Percentiles rank a stretch among this genome's conserved stretches.
Evolutionary conservation across 2,329 filamentous ascomycete species (phyloP).

Genomic region (Penicillium sp.): DNA sequence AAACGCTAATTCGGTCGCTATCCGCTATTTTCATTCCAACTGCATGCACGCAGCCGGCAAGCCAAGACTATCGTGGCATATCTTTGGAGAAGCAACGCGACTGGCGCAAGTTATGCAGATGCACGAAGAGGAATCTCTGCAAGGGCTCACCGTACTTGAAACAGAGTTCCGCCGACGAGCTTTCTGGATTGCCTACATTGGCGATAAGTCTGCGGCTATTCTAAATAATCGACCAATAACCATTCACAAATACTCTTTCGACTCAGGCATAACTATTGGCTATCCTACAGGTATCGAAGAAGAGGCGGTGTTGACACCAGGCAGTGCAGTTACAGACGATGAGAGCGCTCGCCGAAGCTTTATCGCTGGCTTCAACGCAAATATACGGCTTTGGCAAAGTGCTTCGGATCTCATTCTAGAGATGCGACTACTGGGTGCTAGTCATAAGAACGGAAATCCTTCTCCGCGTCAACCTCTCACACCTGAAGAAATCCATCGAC

Average conservation of each 20-base stretch:
- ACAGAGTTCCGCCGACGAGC: slow-evolving; percentile 31
- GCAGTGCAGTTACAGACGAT: slow-evolving; percentile 3
- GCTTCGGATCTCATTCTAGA: slow-evolving; percentile 45
- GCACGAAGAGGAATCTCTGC: slow-evolving; percentile 43
- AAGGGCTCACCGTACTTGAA: slow-evolving; percentile 41
- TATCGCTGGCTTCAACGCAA: slow-evolving; percentile 47
- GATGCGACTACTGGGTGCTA: slow-evolving; percentile 23
- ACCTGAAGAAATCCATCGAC: slow-evolving; percentile 30
- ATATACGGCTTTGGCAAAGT: slow-evolving; percentile 45
- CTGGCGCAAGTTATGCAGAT: slow-evolving; percentile 49
- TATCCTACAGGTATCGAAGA: slow-evolving; percentile 25
- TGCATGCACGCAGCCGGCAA: slow-evolving; percentile 49
- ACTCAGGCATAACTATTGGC: slow-evolving; percentile 42
- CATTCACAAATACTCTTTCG: slow-evolving; percentile 48
- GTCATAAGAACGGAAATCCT: slow-evolving; percentile 2
- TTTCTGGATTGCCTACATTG: slow-evolving; percentile 28
- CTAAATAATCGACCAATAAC: slow-evolving; percentile 47
- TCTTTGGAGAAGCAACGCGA: slow-evolving; percentile 48
- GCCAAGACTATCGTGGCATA: slow-evolving; percentile 49
- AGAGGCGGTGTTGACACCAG: slow-evolving; percentile 22
- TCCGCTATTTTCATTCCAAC: slow-evolving; percentile 51
- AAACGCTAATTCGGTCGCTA: slow-evolving; percentile 46
- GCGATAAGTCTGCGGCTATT: slow-evolving; percentile 25
- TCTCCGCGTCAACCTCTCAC: slow-evolving; percentile 6
- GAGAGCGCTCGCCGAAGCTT: slow-evolving; percentile 27